Conservation (phyloP, 768 basidiomycete species). For the Boletus barrowsii region DNA sequence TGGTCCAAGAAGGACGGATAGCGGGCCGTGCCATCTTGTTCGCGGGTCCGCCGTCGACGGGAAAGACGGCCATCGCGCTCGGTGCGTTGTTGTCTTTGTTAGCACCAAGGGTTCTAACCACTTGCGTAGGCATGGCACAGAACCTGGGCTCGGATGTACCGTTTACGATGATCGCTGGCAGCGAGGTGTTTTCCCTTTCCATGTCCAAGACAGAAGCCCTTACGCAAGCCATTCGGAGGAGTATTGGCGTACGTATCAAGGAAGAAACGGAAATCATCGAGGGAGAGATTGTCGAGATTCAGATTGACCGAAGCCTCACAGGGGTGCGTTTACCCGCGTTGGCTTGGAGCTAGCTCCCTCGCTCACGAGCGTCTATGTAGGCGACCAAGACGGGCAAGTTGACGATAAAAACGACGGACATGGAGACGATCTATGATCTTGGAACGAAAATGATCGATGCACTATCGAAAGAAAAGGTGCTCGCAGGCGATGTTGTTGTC, state of each 20-base stretch:
- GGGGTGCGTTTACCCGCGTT: constrained; percentile 54
- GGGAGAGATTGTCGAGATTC: constrained; percentile 98
- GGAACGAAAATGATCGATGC: constrained; percentile 99
- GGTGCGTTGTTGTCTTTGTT: constrained; percentile 45
- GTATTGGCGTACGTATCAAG: constrained; percentile 96
- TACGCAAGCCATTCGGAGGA: constrained; percentile 92
- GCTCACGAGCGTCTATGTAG: constrained; percentile 37
- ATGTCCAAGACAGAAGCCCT: constrained; percentile 99
- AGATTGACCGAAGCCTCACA: constrained; percentile 94
- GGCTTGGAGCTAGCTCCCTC: not conserved
- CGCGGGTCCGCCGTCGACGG: constrained; percentile 95
- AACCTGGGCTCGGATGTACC: constrained; percentile 92
- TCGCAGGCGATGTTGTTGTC: constrained; percentile 90
- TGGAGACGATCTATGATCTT: constrained; percentile 99
- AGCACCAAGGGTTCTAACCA: not conserved
- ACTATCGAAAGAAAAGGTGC: constrained; percentile 93
- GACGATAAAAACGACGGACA: constrained; percentile 97
- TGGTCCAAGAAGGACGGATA: constrained; percentile 96
- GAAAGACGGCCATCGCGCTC: constrained; percentile 97
- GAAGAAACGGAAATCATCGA: constrained; percentile 98
- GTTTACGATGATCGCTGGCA: constrained; percentile 96
- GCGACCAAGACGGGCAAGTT: constrained; percentile 97
- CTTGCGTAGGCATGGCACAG: constrained; percentile 88
- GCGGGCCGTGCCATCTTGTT: constrained; percentile 96
- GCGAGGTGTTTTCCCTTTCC: constrained; percentile 96